phyloP scores from a whole-genome alignment of 148 eudicot genomes.

The Linanthus parryae region DNA sequence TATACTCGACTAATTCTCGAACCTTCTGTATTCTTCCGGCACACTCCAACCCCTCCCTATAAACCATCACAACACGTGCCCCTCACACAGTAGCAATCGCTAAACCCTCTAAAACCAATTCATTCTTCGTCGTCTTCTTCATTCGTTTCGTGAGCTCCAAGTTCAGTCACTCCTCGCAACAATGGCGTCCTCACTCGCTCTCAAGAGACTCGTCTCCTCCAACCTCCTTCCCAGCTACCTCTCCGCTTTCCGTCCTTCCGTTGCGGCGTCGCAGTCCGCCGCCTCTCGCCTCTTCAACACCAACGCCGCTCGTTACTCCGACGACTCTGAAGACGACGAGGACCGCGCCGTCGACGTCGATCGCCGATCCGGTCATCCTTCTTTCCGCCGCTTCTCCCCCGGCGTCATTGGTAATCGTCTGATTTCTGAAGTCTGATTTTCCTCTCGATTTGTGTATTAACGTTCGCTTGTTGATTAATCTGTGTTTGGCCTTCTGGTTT shows the following conservation, averaged over 20 bases:
- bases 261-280: conserved; percentile 17
- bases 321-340: conserved; percentile 27
- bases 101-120: too few relatives aligned
- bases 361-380: conserved; percentile 18
- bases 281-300: conserved; percentile 33
- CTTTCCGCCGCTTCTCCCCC: conserved; percentile 25
- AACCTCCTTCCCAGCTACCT: conserved; percentile 6
- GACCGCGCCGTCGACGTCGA: conserved; percentile 14
- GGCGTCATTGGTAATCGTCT: conserved; percentile 30
- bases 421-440: not conserved
- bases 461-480: too few relatives aligned
- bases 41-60: too few relatives aligned
- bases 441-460: not conserved
- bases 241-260: conserved; percentile 11
- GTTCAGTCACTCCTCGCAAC: not conserved
- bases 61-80: too few relatives aligned
- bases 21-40: too few relatives aligned
- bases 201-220: conserved; percentile 29
- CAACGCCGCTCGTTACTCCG: conserved; percentile 27
- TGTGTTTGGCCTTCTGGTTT: too few relatives aligned
- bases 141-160: not conserved
- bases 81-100: too few relatives aligned
- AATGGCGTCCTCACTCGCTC: conserved; percentile 33
- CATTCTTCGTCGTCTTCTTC: too few relatives aligned
- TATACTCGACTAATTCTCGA: too few relatives aligned